Conservation (phyloP, 169 alveolate species). For the Plasmodium gonderi region DNA sequence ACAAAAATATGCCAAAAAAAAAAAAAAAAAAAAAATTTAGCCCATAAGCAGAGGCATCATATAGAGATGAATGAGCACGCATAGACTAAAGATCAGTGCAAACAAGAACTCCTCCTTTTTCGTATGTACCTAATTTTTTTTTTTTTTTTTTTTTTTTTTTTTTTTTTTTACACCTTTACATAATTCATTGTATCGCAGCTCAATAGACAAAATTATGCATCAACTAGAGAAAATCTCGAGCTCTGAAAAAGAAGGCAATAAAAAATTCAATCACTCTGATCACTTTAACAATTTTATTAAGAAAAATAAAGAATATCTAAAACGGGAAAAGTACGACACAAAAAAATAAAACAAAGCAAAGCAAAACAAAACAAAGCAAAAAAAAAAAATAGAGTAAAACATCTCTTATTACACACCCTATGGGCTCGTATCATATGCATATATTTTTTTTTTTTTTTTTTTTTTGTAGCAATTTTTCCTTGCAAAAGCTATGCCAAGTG, state of each 20-base stretch:
- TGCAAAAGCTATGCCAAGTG: conserved; percentile 19
- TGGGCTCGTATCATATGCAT: neutral
- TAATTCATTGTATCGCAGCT: neutral
- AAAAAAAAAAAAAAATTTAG: neutral
- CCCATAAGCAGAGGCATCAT: neutral
- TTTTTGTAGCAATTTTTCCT: conserved; percentile 18
- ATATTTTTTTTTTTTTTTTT: neutral
- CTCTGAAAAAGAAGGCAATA: neutral
- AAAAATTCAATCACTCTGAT: conserved; percentile 11
- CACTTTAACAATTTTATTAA: conserved; percentile 38
- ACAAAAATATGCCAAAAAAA: too few relatives aligned
- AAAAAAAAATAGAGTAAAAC: neutral
- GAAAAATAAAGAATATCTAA: conserved; percentile 50
- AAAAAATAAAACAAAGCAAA: neutral
- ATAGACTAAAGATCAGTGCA: too few relatives aligned
- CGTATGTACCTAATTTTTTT: neutral
- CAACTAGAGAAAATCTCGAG: conserved; percentile 18
- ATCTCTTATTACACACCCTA: neutral
- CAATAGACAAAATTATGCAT: conserved; percentile 62
- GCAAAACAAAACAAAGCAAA: neutral
- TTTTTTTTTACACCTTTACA: neutral
- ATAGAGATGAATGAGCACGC: too few relatives aligned
- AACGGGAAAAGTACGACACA: conserved; percentile 35
- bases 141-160: neutral
- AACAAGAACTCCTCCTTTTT: too few relatives aligned